phyloP scores from a whole-genome alignment of 306 rosid species.

The Cucurbita pepo region DNA sequence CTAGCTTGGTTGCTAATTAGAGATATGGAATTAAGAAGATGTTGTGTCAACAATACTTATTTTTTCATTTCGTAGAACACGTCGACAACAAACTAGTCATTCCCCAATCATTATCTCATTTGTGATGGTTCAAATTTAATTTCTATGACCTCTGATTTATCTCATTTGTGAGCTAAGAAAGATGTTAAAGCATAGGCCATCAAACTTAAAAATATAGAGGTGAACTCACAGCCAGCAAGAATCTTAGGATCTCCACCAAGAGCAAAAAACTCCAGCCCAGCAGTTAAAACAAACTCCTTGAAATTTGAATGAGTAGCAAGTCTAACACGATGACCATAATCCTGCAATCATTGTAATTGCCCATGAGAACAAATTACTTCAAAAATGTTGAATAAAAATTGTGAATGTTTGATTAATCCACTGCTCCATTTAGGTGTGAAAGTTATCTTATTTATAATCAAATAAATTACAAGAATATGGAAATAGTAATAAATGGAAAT shows the following conservation, averaged over 20 bases:
- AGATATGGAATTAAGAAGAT: background rate
- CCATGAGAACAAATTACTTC: background rate
- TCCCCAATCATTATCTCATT: background rate
- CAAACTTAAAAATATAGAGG: background rate
- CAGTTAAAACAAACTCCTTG: conserved; percentile 94
- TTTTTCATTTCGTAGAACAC: background rate
- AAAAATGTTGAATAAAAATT: background rate
- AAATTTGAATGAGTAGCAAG: conserved; percentile 96
- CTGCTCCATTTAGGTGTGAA: no score
- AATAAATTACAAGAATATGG: no score
- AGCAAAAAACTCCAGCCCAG: conserved; percentile 96
- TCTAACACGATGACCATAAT: conserved; percentile 95
- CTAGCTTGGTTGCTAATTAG: background rate
- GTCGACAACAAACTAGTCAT: background rate
- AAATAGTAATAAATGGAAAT: no score
- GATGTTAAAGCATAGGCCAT: background rate
- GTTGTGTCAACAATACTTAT: background rate
- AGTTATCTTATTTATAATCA: no score
- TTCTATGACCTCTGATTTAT: background rate
- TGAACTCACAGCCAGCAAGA: conserved; percentile 85
- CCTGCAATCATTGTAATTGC: conserved; percentile 39
- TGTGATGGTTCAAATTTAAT: background rate
- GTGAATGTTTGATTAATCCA: no score
- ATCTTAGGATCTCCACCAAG: conserved; percentile 95
- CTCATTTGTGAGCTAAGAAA: background rate